phyloP scores from a whole-genome alignment of 768 basidiomycete species.

The Lyophyllum decastes region DNA sequence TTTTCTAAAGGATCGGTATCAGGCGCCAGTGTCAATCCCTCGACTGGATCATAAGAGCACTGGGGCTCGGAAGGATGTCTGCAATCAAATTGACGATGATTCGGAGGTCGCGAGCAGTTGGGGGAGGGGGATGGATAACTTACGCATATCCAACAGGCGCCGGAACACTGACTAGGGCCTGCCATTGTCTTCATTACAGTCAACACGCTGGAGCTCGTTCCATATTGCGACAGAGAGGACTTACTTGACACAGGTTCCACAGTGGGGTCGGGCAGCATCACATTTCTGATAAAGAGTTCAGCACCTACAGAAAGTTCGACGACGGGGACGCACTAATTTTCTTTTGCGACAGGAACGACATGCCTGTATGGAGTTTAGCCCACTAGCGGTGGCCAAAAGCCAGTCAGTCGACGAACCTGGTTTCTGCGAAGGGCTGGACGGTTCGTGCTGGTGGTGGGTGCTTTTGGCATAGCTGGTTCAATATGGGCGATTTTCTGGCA shows the following conservation, averaged over 20 bases:
- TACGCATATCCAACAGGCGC: constrained; percentile 86
- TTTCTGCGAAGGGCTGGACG: constrained; percentile 77
- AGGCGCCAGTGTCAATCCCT: constrained; percentile 74
- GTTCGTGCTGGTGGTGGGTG: constrained; percentile 41
- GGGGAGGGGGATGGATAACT: constrained; percentile 31
- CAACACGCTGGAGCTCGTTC: neutral
- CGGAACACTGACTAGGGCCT: constrained; percentile 78
- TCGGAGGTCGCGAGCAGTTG: neutral
- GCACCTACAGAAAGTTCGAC: neutral
- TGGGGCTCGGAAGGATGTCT: constrained; percentile 87
- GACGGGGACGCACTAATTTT: constrained; percentile 63
- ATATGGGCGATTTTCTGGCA: neutral
- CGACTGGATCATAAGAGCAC: constrained; percentile 85
- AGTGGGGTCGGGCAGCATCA: constrained; percentile 84
- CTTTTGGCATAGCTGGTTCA: constrained; percentile 62
- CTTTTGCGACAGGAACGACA: constrained; percentile 82
- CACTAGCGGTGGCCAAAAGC: neutral
- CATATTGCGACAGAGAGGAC: constrained; percentile 23
- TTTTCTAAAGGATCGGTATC: constrained; percentile 81
- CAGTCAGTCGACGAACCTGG: constrained; percentile 48
- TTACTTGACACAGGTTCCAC: constrained; percentile 81
- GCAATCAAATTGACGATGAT: constrained; percentile 14
- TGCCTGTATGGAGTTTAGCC: constrained; percentile 45
- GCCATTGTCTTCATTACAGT: constrained; percentile 63
- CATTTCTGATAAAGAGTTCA: constrained; percentile 62